A percentile compares a stretch with the other conserved stretches of the same genome.
These are phyloP conservation scores for Schwanniomyces polymorphus DNA, from an alignment of 805 yeast genomes.

Conservation along the genomic window DNA sequence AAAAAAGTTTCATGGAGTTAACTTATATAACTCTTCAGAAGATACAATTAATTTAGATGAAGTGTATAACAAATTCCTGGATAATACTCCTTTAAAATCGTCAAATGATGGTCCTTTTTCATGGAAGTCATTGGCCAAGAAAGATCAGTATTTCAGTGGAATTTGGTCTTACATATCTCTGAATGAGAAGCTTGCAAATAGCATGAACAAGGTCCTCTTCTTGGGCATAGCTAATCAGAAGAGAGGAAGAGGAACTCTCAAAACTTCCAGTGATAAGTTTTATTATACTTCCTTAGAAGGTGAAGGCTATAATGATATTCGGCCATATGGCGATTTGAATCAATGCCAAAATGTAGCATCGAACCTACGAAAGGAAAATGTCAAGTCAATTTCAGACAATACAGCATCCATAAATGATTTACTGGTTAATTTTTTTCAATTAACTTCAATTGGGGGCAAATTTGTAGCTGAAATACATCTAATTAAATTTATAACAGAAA, in stretches of 20 bases:
- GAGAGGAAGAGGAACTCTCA: neutral
- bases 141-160: neutral
- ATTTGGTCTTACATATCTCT: constrained; percentile 1
- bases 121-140: constrained; percentile 1
- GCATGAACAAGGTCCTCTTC: neutral
- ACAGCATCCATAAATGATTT: constrained; percentile 14
- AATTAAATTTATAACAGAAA: constrained; percentile 25
- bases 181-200: neutral
- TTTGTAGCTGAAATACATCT: constrained; percentile 26
- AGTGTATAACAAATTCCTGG: neutral
- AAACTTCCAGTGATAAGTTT: neutral
- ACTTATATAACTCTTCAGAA: neutral
- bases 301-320: neutral
- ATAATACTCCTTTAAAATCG: neutral
- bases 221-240: neutral
- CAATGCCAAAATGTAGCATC: neutral
- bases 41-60: constrained; percentile 5
- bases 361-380: neutral
- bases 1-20: neutral
- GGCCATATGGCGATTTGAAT: neutral
- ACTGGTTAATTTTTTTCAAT: constrained; percentile 22
- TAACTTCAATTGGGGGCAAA: constrained; percentile 30
- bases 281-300: neutral
- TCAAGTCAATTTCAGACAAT: constrained; percentile 13
- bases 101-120: constrained; percentile 3